Percentiles rank a stretch among this genome's conserved stretches.
Conservation (phyloP, 1,284 basidiomycete genomes). For the Ustilago curta region DNA sequence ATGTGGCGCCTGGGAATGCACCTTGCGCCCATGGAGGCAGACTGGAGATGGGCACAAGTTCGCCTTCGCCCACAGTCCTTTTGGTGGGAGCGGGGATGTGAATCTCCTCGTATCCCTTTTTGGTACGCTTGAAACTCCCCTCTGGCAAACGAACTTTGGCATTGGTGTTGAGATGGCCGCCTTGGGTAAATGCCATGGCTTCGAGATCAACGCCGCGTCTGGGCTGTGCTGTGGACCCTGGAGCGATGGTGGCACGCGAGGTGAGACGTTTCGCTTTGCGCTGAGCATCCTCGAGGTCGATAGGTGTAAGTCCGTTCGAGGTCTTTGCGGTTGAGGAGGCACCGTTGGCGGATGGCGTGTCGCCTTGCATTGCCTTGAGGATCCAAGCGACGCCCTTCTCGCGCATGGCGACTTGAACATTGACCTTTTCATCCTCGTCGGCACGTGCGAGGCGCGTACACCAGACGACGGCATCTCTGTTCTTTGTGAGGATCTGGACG, state of each 20-base stretch:
- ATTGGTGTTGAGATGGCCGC: conserved; percentile 96
- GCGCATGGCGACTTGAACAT: conserved; percentile 97
- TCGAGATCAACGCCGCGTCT: conserved; percentile 90
- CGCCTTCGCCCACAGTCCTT: conserved; percentile 74
- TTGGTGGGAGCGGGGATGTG: conserved; percentile 94
- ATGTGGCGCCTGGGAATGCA: conserved; percentile 74
- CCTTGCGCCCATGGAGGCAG: conserved; percentile 84
- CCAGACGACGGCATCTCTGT: conserved; percentile 96
- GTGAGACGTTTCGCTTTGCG: conserved; percentile 73
- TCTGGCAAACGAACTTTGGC: conserved; percentile 98
- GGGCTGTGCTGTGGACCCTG: conserved; percentile 84
- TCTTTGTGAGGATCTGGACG: conserved; percentile 91
- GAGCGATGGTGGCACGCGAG: conserved; percentile 87
- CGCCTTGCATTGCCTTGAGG: conserved; percentile 78
- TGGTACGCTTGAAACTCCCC: conserved; percentile 94
- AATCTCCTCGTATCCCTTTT: conserved; percentile 98
- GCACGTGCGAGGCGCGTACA: conserved; percentile 94
- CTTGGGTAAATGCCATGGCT: conserved; percentile 93
- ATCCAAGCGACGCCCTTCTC: conserved; percentile 98
- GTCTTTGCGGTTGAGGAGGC: conserved; percentile 31
- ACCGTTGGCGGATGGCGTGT: conserved; percentile 9
- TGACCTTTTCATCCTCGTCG: conserved; percentile 88
- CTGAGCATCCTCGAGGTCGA: conserved; percentile 79
- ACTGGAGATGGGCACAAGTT: conserved; percentile 80
- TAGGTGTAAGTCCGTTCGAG: conserved; percentile 73